Base-by-base conservation (phyloP, 257 asterid species). In the Capsicum chinense region DNA sequence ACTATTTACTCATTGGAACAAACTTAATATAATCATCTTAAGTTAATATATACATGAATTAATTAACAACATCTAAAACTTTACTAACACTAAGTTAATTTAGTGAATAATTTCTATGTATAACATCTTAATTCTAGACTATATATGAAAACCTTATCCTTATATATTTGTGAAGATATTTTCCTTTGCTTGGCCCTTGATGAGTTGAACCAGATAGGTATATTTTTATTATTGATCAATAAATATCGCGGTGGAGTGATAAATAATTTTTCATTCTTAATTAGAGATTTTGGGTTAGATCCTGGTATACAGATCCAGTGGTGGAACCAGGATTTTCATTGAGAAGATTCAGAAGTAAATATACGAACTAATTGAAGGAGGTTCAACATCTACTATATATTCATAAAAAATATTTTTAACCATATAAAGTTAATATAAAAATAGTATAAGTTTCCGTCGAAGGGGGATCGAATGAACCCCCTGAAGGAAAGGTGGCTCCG, bases 231-330 rank as follows among this genome's bases (percentile, higher is more conserved):
- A 60, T 60, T 60, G 67, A n/a, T 1, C 0, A 0, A 7, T 6
- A n/a, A n/a, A 0, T 0, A 0, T 58, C 0, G 10, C n/a, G 0
- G 9, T 60, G 10, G 4, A 60, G 1, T n/a, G 5, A n/a, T 17
- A 60, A 3, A 0, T 7, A 59, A 17, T 3, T 59, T 8, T 60
- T 60, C 0, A 8, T n/a, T 8, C 4, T n/a, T 60, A n/a, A 0
- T 8, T 8, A n/a, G 6, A n/a, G 1, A 8, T 60, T 60, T 60
- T 9, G 8, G 1, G 35, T 60, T 8, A 1, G 0, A 8, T n/a
- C 6, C 3, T n/a, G 0, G 3, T 7, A 26, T 26, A 26, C 1
- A 26, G 2, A 26, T 26, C 33, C 33, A 26, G 33, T 26, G 33
- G 33, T 26, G 33, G 33, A 26, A 26, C 2, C 33, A 26, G 33